Conservation (phyloP, 768 basidiomycete species). For the Agaricus subrufescens region DNA sequence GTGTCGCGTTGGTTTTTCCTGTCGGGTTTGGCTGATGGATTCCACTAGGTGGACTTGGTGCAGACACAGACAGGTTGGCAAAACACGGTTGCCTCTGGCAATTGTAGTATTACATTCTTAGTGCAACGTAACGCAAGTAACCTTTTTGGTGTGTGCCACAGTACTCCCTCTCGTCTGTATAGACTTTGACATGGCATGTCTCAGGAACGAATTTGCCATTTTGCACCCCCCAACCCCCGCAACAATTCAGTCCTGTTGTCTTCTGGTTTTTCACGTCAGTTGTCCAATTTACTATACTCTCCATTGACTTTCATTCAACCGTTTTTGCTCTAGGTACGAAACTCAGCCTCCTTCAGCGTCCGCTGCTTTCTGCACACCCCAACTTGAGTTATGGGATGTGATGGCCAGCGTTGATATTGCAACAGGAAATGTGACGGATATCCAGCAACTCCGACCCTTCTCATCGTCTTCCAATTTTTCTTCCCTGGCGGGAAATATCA, state of each 20-base stretch:
- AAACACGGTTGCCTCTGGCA: slow-evolving; percentile 34
- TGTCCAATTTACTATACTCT: too few species aligned
- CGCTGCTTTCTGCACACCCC: slow-evolving; percentile 44
- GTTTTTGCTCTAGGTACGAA: slow-evolving; percentile 21
- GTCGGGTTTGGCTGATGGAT: not conserved
- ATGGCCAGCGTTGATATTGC: slow-evolving; percentile 38
- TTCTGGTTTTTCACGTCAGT: slow-evolving; percentile 53
- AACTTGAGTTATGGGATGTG: slow-evolving; percentile 40
- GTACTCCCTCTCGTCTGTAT: too few species aligned
- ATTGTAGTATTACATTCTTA: slow-evolving; percentile 35
- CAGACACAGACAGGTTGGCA: slow-evolving; percentile 32
- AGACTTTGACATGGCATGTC: not conserved
- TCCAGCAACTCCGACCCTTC: slow-evolving; percentile 36
- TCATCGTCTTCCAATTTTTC: slow-evolving; percentile 33
- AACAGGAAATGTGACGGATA: slow-evolving; percentile 37
- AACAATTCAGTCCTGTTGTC: slow-evolving; percentile 42
- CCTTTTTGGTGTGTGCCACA: slow-evolving; percentile 33
- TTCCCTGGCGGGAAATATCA: slow-evolving; percentile 37
- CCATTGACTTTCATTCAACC: not conserved
- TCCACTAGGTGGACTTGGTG: slow-evolving; percentile 32
- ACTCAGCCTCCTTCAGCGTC: slow-evolving; percentile 31
- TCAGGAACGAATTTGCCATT: slow-evolving; percentile 25
- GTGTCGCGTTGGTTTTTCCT: not conserved
- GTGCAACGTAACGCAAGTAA: slow-evolving; percentile 34
- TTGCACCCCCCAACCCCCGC: slow-evolving; percentile 21